phyloP scores from a whole-genome alignment of 768 basidiomycete species.

The Naematelia aurantialba region DNA sequence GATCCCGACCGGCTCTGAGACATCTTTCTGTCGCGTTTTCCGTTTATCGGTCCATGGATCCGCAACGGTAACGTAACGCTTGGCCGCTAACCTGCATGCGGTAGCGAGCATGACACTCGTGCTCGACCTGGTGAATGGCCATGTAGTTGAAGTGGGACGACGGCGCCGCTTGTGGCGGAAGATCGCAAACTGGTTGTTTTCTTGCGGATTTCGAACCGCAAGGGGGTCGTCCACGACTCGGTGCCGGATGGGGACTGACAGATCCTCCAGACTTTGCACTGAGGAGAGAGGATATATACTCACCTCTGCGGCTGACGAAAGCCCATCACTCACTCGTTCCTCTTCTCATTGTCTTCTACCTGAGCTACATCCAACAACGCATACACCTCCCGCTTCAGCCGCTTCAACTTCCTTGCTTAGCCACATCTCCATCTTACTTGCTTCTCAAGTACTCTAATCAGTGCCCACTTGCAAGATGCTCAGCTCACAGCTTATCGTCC shows the following conservation, averaged over 20 bases:
- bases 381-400: not conserved
- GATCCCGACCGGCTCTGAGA: constrained; percentile 6
- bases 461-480: constrained; percentile 8
- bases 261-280: not conserved
- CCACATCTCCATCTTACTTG: not conserved
- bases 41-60: not conserved
- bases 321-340: not conserved
- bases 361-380: no score
- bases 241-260: not conserved
- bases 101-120: no score
- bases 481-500: constrained; percentile 6
- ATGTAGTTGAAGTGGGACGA: no score
- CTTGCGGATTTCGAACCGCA: not conserved
- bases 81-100: not conserved
- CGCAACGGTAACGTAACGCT: no score
- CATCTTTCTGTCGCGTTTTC: not conserved
- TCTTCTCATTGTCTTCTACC: no score
- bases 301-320: not conserved
- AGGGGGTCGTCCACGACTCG: not conserved
- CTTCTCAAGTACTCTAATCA: not conserved
- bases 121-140: no score
- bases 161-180: no score
- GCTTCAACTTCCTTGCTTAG: not conserved
- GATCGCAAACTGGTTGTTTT: no score
- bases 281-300: not conserved